A percentile compares a stretch with the other conserved stretches of the same genome.
phyloP scores from a whole-genome alignment of 441 rosid genomes.

The Theobroma grandiflorum region DNA sequence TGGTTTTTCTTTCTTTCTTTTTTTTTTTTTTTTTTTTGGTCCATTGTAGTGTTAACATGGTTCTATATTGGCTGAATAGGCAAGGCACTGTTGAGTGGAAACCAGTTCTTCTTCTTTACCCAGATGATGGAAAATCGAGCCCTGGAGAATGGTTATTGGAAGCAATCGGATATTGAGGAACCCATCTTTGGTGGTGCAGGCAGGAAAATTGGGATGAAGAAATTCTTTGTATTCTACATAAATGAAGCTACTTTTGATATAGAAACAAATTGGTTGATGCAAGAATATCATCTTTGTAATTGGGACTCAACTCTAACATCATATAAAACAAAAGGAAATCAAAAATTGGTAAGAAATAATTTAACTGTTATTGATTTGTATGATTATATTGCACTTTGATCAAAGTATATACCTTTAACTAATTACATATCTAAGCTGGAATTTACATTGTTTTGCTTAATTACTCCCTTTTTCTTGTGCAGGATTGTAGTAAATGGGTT shows the following conservation, averaged over 20 bases:
- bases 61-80: conserved; percentile 33
- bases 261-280: conserved; percentile 56
- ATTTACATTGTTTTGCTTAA: background rate
- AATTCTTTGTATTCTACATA: conserved; percentile 36
- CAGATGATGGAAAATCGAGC: conserved; percentile 32
- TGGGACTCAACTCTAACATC: conserved; percentile 8
- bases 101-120: conserved; percentile 51
- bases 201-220: conserved; percentile 44
- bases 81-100: conserved; percentile 48
- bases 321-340: conserved; percentile 25
- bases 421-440: background rate
- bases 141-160: conserved; percentile 50
- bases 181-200: conserved; percentile 36
- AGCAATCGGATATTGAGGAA: conserved; percentile 38
- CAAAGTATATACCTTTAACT: no score
- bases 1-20: background rate
- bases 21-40: background rate
- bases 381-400: background rate
- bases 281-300: conserved; percentile 42
- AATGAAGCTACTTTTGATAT: conserved; percentile 20
- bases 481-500: conserved; percentile 40
- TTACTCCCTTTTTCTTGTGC: background rate
- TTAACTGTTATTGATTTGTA: background rate
- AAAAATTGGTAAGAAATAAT: conserved; percentile 22
- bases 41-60: background rate